These are phyloP conservation scores for Tetrapisispora phaffii DNA, from an alignment of 805 yeast genomes.

Conservation along the genomic window DNA sequence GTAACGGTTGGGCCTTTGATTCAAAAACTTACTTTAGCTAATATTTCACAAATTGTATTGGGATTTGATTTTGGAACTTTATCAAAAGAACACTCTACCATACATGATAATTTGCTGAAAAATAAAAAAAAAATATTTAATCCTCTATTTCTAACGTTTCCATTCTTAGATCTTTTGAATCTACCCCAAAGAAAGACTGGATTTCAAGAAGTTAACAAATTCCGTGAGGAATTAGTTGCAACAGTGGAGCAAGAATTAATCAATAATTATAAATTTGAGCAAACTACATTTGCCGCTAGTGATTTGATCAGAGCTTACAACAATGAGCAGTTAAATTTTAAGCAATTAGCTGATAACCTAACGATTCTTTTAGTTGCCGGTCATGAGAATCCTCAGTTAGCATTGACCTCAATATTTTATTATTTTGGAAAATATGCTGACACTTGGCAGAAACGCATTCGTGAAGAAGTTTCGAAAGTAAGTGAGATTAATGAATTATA, in stretches of 20 bases:
- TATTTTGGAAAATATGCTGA: constrained; percentile 35
- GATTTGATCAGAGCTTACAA: constrained; percentile 34
- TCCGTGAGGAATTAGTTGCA: constrained; percentile 31
- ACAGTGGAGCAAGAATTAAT: constrained; percentile 28
- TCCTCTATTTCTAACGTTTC: constrained; percentile 46
- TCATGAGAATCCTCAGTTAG: constrained; percentile 51
- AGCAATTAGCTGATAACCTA: constrained; percentile 45
- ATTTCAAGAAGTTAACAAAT: constrained; percentile 33
- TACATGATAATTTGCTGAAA: constrained; percentile 34
- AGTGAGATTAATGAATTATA: constrained; percentile 36
- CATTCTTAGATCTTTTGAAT: constrained; percentile 42
- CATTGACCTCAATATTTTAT: constrained; percentile 39
- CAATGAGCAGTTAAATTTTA: constrained; percentile 31
- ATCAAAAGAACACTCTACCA: constrained; percentile 21
- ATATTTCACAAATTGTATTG: constrained; percentile 40
- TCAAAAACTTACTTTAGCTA: constrained; percentile 40
- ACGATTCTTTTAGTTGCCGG: constrained; percentile 51
- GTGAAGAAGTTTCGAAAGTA: constrained; percentile 34
- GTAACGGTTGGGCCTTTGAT: constrained; percentile 32
- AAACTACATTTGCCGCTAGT: constrained; percentile 33
- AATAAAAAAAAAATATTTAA: constrained; percentile 46
- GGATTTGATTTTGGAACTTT: constrained; percentile 40
- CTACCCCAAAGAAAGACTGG: constrained; percentile 40
- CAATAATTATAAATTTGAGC: constrained; percentile 25
- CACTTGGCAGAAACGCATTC: constrained; percentile 37